Base-by-base conservation (phyloP, 2,329 filamentous ascomycete genomes). In the Penicillium griseofulvum region DNA sequence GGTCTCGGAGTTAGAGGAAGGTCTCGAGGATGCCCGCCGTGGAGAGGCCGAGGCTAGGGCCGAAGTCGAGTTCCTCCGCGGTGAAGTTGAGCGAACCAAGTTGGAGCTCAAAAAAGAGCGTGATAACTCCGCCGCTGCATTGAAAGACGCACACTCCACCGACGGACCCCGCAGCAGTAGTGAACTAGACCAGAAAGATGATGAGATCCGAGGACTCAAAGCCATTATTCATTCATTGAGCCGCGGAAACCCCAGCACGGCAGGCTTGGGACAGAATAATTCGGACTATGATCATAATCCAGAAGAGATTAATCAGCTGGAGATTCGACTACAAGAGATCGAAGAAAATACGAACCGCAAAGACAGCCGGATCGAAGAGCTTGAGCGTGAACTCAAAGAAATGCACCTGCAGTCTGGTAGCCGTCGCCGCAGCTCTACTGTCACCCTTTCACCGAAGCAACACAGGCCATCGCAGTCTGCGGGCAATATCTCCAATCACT, bases 171-270 rank as follows among this genome's bases (percentile, higher is more conserved):
- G 68, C 24, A 73, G 79, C 44, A 82, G 83, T 41, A 90, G 90
- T 72, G 91, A 96, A 60, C 75, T 97, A 29, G 91, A 95, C 70
- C 89, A 96, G 69, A 94, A 95, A 71, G 93, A 99, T 67, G 94
- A 99, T 66, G 94, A 99, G 77, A 97, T 99, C 68, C 85, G 93
- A 59, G 94, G 94, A 44, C 82, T 99, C 61, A 99, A 97, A 75
- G 93, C 94, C 41, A 97, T 99, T 69, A 97, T 99, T 57, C 93
- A 97, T 75, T 96, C 91, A 17, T 81, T 99, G 36, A 96, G 91
- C 71, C 83, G 91, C 58, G 90, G 73, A 26, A 74, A 73, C 29
- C 63, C 69, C 14, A 67, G 66, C 53, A 59, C 68, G 24, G 54
- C 65, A 34, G 56, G 67, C 38, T 52, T 68, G 24, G 65, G 60